Conservation (phyloP, 495 filamentous ascomycete genomes). For the Penicillium waksmanii region DNA sequence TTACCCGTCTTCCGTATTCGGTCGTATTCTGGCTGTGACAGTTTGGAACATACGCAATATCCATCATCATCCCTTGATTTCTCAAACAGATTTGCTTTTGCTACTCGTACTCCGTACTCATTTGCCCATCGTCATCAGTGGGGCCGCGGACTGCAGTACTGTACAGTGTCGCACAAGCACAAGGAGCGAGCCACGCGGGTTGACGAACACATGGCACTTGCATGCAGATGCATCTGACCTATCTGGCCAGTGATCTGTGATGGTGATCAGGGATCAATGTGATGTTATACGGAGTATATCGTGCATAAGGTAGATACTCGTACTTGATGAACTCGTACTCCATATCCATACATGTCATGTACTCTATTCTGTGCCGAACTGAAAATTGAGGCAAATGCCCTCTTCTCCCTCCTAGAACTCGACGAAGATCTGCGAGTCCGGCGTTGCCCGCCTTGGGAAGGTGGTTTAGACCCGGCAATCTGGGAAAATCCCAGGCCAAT, state of each 20-base stretch:
- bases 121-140: slow-evolving; percentile 12
- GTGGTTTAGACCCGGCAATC: slow-evolving; percentile 3
- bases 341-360: too few species aligned
- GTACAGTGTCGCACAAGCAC: not conserved
- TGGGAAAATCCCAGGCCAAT: not conserved
- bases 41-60: not conserved
- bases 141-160: slow-evolving; percentile 1
- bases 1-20: not conserved
- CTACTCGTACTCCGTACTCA: too few species aligned
- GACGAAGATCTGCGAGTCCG: not conserved
- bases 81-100: not conserved
- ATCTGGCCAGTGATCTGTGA: not conserved
- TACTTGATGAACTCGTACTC: too few species aligned
- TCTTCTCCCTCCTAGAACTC: not conserved
- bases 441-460: slow-evolving; percentile 5
- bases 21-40: not conserved
- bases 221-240: slow-evolving; percentile 29
- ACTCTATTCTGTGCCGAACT: not conserved
- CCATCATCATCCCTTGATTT: not conserved
- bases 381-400: not conserved
- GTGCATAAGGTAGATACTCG: not conserved
- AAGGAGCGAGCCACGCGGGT: slow-evolving; percentile 13
- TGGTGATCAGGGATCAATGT: not conserved
- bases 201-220: slow-evolving; percentile 37
- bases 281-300: not conserved